Evolutionary conservation across 176 grass and related monocot species (phyloP).

Genomic region (Rhynchospora tenuis): DNA sequence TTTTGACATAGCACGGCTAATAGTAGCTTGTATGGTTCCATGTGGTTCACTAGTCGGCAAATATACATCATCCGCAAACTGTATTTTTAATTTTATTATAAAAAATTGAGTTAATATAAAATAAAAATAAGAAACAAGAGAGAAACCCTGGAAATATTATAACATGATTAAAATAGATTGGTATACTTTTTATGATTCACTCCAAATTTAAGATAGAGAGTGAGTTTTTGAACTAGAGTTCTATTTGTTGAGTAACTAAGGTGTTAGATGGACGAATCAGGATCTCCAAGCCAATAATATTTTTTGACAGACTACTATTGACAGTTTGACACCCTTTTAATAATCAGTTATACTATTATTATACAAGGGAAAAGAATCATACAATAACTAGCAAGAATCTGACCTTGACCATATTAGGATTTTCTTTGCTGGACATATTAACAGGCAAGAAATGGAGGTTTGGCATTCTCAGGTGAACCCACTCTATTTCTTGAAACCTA

Average conservation of each 20-base stretch:
- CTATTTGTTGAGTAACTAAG: not conserved
- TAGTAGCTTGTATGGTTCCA: constrained; percentile 85
- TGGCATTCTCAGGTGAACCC: constrained; percentile 83
- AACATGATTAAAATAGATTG: not conserved
- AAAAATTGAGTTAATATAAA: not conserved
- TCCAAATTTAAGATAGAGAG: not conserved
- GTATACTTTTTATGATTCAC: not conserved
- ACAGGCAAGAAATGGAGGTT: constrained; percentile 87
- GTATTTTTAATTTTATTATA: constrained; percentile 8
- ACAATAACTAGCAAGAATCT: constrained; percentile 19
- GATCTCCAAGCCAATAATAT: not conserved
- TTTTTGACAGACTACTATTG: not conserved
- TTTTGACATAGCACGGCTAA: constrained; percentile 60
- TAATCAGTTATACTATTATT: not conserved
- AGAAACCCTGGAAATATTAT: not conserved
- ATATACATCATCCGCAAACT: constrained; percentile 95
- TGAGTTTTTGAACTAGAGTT: not conserved
- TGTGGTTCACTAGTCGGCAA: constrained; percentile 87
- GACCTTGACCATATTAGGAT: constrained; percentile 74
- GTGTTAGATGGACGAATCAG: not conserved
- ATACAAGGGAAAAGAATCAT: not conserved
- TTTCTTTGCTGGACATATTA: constrained; percentile 78
- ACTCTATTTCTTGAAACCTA: constrained; percentile 71
- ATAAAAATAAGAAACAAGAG: not conserved
- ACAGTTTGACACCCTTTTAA: not conserved